These are phyloP conservation scores for Ascochyta fabae DNA, from an alignment of 2,329 filamentous ascomycete species.

Conservation along the genomic window DNA sequence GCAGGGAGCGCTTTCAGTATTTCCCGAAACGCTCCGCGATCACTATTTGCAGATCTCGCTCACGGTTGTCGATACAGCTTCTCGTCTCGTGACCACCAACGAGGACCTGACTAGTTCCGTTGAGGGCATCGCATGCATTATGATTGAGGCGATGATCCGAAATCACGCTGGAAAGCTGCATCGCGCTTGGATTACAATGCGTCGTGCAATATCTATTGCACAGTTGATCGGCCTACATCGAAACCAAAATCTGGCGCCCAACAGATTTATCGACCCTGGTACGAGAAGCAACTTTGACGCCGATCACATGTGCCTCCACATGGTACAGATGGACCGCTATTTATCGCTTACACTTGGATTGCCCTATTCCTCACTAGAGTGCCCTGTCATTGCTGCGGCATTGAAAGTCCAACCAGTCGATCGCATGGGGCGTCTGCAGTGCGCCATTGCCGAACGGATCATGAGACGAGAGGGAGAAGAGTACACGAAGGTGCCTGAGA, in stretches of 20 bases:
- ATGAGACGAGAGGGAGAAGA: conserved; percentile 47
- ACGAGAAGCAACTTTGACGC: conserved; percentile 7
- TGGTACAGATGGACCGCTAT: conserved; percentile 49
- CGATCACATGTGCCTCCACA: conserved; percentile 48
- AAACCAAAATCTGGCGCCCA: conserved; percentile 46
- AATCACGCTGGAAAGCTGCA: conserved; percentile 51
- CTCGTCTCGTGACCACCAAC: conserved; percentile 43
- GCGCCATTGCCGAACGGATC: conserved; percentile 46
- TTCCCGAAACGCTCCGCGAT: no score
- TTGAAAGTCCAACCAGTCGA: conserved; percentile 20
- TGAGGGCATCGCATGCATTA: conserved; percentile 53
- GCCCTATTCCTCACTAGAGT: conserved; percentile 25
- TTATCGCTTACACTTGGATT: conserved; percentile 53
- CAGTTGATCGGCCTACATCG: conserved; percentile 54
- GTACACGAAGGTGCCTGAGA: conserved; percentile 19
- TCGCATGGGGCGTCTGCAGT: conserved; percentile 43
- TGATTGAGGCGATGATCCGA: conserved; percentile 52
- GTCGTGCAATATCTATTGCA: conserved; percentile 50
- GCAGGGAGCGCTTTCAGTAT: conserved; percentile 18
- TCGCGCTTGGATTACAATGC: conserved; percentile 47
- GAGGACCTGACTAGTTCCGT: conserved; percentile 49
- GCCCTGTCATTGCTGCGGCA: no score
- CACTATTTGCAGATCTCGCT: conserved; percentile 1
- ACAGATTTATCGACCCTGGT: conserved; percentile 15
- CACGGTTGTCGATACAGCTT: conserved; percentile 35